Conservation (phyloP, 495 filamentous ascomycete species). For the Hypoxylon fuscum region DNA sequence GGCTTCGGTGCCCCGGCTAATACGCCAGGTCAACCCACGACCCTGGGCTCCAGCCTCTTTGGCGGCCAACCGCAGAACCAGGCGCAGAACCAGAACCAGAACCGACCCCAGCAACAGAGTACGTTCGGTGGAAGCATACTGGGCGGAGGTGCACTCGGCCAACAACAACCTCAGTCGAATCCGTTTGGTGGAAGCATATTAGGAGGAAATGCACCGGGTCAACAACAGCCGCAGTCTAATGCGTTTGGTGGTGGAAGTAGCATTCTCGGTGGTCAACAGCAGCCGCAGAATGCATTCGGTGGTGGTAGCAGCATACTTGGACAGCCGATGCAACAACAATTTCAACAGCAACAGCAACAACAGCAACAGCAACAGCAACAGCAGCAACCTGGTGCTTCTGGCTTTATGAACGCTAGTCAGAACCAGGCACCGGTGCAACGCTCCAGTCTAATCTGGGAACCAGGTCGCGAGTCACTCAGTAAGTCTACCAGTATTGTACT, state of each 20-base stretch:
- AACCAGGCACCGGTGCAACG: slow-evolving; percentile 46
- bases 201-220: too few species aligned
- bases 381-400: slow-evolving; percentile 34
- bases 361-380: slow-evolving; percentile 23
- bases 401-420: slow-evolving; percentile 48
- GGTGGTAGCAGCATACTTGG: slow-evolving; percentile 37
- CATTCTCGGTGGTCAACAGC: slow-evolving; percentile 31
- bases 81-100: slow-evolving; percentile 34
- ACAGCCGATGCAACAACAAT: slow-evolving; percentile 40
- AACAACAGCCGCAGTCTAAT: too few species aligned
- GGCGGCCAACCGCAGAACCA: slow-evolving; percentile 34
- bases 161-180: slow-evolving; percentile 22
- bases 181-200: slow-evolving; percentile 26
- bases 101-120: slow-evolving; percentile 26
- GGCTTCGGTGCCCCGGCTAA: slow-evolving; percentile 25
- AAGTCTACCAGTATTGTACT: slow-evolving; percentile 26
- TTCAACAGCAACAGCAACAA: slow-evolving; percentile 39
- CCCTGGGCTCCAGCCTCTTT: slow-evolving; percentile 18
- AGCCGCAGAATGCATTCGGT: slow-evolving; percentile 22
- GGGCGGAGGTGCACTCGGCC: slow-evolving; percentile 12
- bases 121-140: slow-evolving; percentile 32
- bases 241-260: too few species aligned
- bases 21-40: slow-evolving; percentile 25
- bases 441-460: slow-evolving; percentile 58
- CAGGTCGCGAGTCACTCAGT: slow-evolving; percentile 55